These are phyloP conservation scores for Phialophora expanda DNA, from an alignment of 2,329 filamentous ascomycete species.

Conservation along the genomic window DNA sequence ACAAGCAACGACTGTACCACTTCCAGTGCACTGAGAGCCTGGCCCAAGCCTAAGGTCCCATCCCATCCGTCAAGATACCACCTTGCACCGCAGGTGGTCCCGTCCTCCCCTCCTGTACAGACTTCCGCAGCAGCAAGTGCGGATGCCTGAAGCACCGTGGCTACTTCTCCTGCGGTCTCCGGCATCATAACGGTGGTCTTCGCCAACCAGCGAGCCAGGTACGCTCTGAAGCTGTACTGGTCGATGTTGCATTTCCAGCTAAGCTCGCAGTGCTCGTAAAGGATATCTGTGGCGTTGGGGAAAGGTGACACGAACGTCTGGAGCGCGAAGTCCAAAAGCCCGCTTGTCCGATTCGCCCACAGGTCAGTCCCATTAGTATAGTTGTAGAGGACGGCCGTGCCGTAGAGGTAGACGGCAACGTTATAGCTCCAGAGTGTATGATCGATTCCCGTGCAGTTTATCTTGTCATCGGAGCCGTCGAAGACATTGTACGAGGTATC, in stretches of 20 bases:
- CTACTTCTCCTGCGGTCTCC: slow-evolving; percentile 59
- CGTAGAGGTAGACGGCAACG: slow-evolving; percentile 62
- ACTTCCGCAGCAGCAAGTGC: background rate
- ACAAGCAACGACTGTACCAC: slow-evolving; percentile 50
- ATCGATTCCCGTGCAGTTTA: slow-evolving; percentile 66
- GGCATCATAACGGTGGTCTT: slow-evolving; percentile 63
- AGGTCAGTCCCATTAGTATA: slow-evolving; percentile 59
- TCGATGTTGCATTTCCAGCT: slow-evolving; percentile 63
- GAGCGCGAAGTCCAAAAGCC: slow-evolving; percentile 50
- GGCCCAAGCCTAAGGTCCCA: slow-evolving; percentile 65
- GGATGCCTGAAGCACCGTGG: slow-evolving; percentile 46
- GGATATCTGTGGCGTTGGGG: slow-evolving; percentile 54
- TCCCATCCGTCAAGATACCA: slow-evolving; percentile 63
- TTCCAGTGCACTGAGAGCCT: slow-evolving; percentile 70
- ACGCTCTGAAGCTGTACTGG: slow-evolving; percentile 68
- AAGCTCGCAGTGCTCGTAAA: slow-evolving; percentile 66
- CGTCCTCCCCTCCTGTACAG: slow-evolving; percentile 44
- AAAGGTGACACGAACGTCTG: slow-evolving; percentile 50
- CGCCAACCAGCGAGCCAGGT: slow-evolving; percentile 64
- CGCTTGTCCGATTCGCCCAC: background rate
- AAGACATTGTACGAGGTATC: slow-evolving; percentile 67
- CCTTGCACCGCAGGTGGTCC: slow-evolving; percentile 66
- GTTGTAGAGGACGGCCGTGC: slow-evolving; percentile 46
- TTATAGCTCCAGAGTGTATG: slow-evolving; percentile 70
- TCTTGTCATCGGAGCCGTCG: slow-evolving; percentile 63